Conservation (phyloP, 495 filamentous ascomycete species). For the Aspergillus conjunctus region DNA sequence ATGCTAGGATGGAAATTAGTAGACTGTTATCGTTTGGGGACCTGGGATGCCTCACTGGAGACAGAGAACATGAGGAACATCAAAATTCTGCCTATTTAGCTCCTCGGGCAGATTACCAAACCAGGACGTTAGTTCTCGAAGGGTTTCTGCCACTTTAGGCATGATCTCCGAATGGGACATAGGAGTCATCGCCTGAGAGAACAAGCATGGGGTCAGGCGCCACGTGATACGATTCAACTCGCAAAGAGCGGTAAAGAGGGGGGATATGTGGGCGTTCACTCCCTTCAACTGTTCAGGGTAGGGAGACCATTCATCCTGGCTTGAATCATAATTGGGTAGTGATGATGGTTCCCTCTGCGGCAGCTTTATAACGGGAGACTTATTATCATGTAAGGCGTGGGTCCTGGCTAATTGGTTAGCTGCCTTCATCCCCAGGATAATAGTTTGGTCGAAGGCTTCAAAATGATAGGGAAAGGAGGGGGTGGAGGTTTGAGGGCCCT, state of each 20-base stretch:
- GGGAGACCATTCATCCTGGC: constrained; percentile 31
- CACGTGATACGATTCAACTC: constrained; percentile 29
- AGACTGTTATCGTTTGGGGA: neutral
- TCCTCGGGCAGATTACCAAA: constrained; percentile 26
- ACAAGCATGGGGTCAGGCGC: constrained; percentile 26
- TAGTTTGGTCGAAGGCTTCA: neutral
- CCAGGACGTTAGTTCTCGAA: constrained; percentile 30
- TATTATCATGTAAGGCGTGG: constrained; percentile 30
- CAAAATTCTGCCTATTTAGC: constrained; percentile 22
- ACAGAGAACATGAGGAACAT: constrained; percentile 35
- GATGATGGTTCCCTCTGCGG: constrained; percentile 15
- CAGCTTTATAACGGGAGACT: constrained; percentile 19
- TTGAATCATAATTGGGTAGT: constrained; percentile 17
- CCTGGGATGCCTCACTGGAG: constrained; percentile 31
- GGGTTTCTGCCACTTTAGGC: constrained; percentile 17
- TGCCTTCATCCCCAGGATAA: neutral
- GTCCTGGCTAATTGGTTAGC: constrained; percentile 26
- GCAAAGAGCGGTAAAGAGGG: constrained; percentile 32
- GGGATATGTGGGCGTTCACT: constrained; percentile 27
- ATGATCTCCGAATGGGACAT: constrained; percentile 20
- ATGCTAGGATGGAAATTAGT: constrained; percentile 23
- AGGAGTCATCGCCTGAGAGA: constrained; percentile 16
- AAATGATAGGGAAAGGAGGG: neutral
- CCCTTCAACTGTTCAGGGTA: constrained; percentile 29
- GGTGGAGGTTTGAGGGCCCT: constrained; percentile 11